Conservation (phyloP, 164 flowering plant genomes). For the Berberis thunbergii region DNA sequence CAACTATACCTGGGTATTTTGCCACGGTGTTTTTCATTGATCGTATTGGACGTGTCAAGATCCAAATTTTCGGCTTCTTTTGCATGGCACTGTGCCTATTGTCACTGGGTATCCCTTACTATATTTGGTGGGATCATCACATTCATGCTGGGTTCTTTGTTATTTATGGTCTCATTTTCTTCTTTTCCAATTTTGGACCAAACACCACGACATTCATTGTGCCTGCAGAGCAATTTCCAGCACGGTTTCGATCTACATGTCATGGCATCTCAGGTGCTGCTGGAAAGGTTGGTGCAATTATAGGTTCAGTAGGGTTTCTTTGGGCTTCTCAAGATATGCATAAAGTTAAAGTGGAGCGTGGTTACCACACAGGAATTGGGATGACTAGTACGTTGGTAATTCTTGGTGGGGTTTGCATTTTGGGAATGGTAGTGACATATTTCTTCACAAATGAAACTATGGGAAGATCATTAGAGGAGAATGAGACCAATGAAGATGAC, state of each 20-base stretch:
- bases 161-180: constrained; percentile 46
- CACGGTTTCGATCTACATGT: constrained; percentile 59
- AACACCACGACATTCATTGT: constrained; percentile 63
- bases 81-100: constrained; percentile 32
- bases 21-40: constrained; percentile 47
- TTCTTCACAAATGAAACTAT: constrained; percentile 46
- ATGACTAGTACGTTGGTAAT: constrained; percentile 25
- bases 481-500: constrained; percentile 27
- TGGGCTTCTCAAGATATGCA: constrained; percentile 32
- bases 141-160: constrained; percentile 30
- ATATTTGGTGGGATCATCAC: constrained; percentile 14
- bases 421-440: constrained; percentile 36
- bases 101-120: constrained; percentile 31
- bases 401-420: constrained; percentile 33
- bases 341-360: constrained; percentile 2
- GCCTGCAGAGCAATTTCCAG: constrained; percentile 68
- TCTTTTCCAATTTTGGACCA: constrained; percentile 62
- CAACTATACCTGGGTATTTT: constrained; percentile 62
- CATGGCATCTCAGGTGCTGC: constrained; percentile 59
- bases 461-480: constrained; percentile 61
- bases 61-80: constrained; percentile 49
- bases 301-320: constrained; percentile 45
- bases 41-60: constrained; percentile 38
- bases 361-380: constrained; percentile 18
- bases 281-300: constrained; percentile 57